Percentiles rank a stretch among this genome's conserved stretches.
These are phyloP conservation scores for Colletotrichum cuscutae DNA, from an alignment of 2,329 filamentous ascomycete genomes.

Conservation along the genomic window DNA sequence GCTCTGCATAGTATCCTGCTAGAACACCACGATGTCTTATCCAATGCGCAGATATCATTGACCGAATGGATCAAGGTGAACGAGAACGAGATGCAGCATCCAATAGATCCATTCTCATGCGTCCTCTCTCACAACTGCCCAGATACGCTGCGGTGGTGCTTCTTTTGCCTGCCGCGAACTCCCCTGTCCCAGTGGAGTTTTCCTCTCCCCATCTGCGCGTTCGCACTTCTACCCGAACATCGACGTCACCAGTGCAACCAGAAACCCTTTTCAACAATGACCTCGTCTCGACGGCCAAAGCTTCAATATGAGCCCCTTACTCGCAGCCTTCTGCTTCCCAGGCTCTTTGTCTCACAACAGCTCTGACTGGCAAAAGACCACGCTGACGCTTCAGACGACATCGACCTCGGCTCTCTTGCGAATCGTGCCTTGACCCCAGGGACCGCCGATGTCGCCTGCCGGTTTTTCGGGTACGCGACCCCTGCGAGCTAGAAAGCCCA, in stretches of 20 bases:
- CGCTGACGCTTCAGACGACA: not conserved
- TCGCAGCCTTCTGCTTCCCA: not conserved
- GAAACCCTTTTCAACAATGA: not conserved
- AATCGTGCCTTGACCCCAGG: not conserved
- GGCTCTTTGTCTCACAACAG: not conserved
- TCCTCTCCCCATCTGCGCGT: not conserved
- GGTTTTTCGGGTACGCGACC: not conserved
- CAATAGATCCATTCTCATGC: not conserved
- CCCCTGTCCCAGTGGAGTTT: not conserved
- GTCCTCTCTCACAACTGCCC: not conserved
- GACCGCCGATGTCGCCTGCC: not conserved
- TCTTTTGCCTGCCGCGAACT: slow-evolving; percentile 4
- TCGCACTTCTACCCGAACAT: slow-evolving; percentile 18
- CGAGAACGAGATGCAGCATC: not conserved
- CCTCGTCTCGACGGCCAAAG: not conserved
- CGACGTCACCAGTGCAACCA: slow-evolving; percentile 17
- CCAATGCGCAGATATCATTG: no score
- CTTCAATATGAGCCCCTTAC: not conserved
- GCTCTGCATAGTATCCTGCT: no score
- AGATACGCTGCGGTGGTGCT: not conserved
- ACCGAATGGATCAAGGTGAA: no score
- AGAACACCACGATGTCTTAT: no score
- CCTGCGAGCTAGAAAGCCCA: not conserved
- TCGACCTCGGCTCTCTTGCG: not conserved
- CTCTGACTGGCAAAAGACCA: no score